Evolutionary conservation across 1,284 basidiomycete species (phyloP).

Genomic region (Grifola frondosa): DNA sequence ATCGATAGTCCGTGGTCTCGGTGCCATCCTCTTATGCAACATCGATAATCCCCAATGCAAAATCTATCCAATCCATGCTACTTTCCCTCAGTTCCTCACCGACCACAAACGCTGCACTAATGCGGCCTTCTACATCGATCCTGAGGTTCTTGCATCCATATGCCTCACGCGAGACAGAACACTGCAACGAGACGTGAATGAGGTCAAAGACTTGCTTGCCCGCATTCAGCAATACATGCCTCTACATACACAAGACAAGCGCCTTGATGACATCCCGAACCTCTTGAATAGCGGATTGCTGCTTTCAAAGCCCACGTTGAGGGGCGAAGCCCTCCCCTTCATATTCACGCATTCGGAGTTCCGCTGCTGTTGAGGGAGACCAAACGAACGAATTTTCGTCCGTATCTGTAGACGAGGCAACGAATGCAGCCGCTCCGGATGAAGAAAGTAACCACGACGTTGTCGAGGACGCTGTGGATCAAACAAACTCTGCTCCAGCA

Average conservation of each 20-base stretch:
- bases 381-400: constrained; percentile 4
- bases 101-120: constrained; percentile 4
- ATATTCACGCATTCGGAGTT: constrained; percentile 15
- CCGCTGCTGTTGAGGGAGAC: not conserved
- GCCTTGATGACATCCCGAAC: constrained; percentile 25
- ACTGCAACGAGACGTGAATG: too few relatives aligned
- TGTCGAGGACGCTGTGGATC: constrained; percentile 15
- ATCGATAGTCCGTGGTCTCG: constrained; percentile 7
- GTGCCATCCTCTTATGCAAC: constrained; percentile 8
- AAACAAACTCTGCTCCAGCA: constrained; percentile 12
- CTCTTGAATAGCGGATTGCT: constrained; percentile 12
- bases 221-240: too few relatives aligned
- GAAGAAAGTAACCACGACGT: constrained; percentile 7
- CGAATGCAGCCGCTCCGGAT: too few relatives aligned
- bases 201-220: too few relatives aligned
- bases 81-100: constrained; percentile 15
- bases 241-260: too few relatives aligned
- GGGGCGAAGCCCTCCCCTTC: constrained; percentile 24
- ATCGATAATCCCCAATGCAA: not conserved
- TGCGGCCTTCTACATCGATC: constrained; percentile 8
- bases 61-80: constrained; percentile 11
- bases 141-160: too few relatives aligned
- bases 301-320: too few relatives aligned
- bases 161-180: too few relatives aligned
- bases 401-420: constrained; percentile 7